These are phyloP conservation scores for Nigrospora osmanthi DNA, from an alignment of 2,329 filamentous ascomycete species.

Conservation along the genomic window DNA sequence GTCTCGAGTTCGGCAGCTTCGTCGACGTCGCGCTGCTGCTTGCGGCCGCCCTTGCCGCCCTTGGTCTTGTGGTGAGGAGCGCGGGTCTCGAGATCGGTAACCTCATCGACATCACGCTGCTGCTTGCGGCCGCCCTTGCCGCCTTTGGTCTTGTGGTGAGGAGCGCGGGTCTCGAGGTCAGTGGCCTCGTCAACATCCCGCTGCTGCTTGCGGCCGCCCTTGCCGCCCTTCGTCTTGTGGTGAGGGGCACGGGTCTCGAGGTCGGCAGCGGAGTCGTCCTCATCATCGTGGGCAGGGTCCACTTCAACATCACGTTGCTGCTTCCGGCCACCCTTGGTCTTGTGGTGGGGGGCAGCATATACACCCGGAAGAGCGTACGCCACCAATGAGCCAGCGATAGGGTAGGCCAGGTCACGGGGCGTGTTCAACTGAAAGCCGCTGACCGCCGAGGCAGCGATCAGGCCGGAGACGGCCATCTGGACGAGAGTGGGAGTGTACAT, in stretches of 20 bases:
- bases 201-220: conserved; percentile 1
- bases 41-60: background rate
- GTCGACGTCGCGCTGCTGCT: background rate
- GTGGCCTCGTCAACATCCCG: background rate
- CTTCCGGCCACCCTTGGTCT: conserved; percentile 1
- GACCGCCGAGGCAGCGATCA: conserved; percentile 20
- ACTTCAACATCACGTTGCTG: background rate
- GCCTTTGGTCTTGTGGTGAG: background rate
- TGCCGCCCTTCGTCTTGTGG: conserved; percentile 1
- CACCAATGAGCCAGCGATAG: conserved; percentile 15
- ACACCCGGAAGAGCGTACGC: conserved; percentile 16
- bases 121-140: background rate
- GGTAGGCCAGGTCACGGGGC: conserved; percentile 11
- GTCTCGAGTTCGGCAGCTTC: background rate
- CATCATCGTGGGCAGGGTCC: no score
- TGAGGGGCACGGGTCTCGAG: conserved; percentile 1
- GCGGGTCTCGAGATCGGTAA: background rate
- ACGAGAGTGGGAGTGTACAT: conserved; percentile 22
- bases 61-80: conserved; percentile 4
- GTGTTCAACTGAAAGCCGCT: conserved; percentile 15
- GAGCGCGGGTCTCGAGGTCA: background rate
- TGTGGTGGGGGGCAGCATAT: conserved; percentile 7
- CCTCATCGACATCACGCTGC: background rate
- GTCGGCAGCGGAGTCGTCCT: no score
- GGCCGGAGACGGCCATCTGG: conserved; percentile 19